Evolutionary conservation across 805 yeast genomes (phyloP).

Genomic region (Wickerhamiella sergipiensis): DNA sequence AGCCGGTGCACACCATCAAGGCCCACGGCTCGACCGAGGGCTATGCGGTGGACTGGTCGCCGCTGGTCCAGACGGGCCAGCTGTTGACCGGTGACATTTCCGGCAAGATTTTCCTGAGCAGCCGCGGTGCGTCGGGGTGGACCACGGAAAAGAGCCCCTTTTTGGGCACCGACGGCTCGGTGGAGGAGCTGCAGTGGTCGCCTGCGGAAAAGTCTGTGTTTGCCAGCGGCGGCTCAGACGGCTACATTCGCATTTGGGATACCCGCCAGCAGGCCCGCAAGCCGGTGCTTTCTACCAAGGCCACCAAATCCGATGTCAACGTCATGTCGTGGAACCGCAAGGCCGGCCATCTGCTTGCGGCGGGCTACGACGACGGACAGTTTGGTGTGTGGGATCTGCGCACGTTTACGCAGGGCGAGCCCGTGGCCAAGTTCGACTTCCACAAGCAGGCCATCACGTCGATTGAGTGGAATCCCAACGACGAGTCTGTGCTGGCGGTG

Average conservation of each 20-base stretch:
- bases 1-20: slow-evolving; percentile 70
- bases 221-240: slow-evolving; percentile 90
- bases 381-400: slow-evolving; percentile 99
- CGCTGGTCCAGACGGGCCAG: slow-evolving; percentile 64
- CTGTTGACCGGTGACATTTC: slow-evolving; percentile 78
- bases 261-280: slow-evolving; percentile 83
- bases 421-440: slow-evolving; percentile 92
- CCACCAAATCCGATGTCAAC: slow-evolving; percentile 74
- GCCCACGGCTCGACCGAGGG: slow-evolving; percentile 95
- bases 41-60: slow-evolving; percentile 95
- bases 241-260: slow-evolving; percentile 90
- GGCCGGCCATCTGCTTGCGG: slow-evolving; percentile 74
- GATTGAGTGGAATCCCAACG: slow-evolving; percentile 86
- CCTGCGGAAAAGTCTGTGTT: slow-evolving; percentile 84
- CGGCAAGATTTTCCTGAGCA: slow-evolving; percentile 70
- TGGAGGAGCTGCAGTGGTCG: slow-evolving; percentile 96
- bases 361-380: slow-evolving; percentile 93
- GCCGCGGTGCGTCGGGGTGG: slow-evolving; percentile 66
- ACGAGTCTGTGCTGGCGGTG: slow-evolving; percentile 90
- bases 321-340: slow-evolving; percentile 92
- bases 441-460: slow-evolving; percentile 89
- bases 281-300: slow-evolving; percentile 76
- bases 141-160: slow-evolving; percentile 74
- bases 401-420: slow-evolving; percentile 53
- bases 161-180: slow-evolving; percentile 42